Evolutionary conservation across 1,284 basidiomycete species (phyloP).

Genomic region (Leccinum pachyderme): DNA sequence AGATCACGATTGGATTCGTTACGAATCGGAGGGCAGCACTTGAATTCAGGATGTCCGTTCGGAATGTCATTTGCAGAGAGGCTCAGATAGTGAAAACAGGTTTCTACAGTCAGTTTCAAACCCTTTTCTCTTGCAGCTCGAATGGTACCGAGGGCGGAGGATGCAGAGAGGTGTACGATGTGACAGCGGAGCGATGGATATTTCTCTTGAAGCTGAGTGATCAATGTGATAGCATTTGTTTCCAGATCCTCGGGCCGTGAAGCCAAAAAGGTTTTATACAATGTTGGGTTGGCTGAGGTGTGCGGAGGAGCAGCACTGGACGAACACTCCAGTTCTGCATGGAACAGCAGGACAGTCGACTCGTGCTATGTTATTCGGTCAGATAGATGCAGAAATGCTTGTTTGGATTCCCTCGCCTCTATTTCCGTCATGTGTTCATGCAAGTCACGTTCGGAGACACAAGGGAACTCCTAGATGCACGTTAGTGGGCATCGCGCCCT

Average conservation of each 20-base stretch:
- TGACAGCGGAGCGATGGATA: conserved; percentile 79
- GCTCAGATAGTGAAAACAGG: conserved; percentile 92
- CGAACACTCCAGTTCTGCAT: conserved; percentile 75
- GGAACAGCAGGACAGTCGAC: conserved; percentile 77
- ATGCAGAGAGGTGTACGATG: conserved; percentile 90
- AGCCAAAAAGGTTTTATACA: conserved; percentile 78
- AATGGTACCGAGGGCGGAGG: conserved; percentile 75
- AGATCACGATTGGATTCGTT: conserved; percentile 65
- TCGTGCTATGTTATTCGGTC: conserved; percentile 47
- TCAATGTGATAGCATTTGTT: conserved; percentile 72
- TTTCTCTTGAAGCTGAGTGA: conserved; percentile 59
- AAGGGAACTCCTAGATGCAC: conserved; percentile 79
- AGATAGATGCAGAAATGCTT: conserved; percentile 1
- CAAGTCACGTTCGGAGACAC: conserved; percentile 73
- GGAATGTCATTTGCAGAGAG: conserved; percentile 67
- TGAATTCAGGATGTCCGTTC: conserved; percentile 75
- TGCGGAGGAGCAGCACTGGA: conserved; percentile 10
- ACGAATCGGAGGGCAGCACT: conserved; percentile 94
- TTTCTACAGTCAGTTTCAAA: conserved; percentile 82
- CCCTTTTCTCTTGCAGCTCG: conserved; percentile 63
- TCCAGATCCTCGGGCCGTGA: conserved; percentile 83
- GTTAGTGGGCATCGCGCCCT: conserved; percentile 2
- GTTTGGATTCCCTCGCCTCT: conserved; percentile 46
- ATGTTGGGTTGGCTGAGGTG: conserved; percentile 42
- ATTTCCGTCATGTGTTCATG: conserved; percentile 69